Percentiles rank a stretch among this genome's conserved stretches.
Evolutionary conservation across 306 rosid genomes (phyloP).

Genomic region (Prunus salicina): DNA sequence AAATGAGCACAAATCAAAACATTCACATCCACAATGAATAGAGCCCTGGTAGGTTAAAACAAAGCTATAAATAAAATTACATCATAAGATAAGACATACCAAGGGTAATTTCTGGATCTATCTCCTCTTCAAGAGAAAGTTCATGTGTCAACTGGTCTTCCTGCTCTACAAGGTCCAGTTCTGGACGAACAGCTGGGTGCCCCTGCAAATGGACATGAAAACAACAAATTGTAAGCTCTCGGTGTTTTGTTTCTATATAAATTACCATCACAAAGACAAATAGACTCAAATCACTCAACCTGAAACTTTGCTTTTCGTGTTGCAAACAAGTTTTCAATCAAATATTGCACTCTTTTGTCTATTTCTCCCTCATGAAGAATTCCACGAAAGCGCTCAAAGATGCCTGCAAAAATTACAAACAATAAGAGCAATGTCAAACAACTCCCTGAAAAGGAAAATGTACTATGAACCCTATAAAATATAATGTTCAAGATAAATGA

Average conservation of each 20-base stretch:
- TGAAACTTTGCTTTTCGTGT: conserved; percentile 89
- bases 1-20: not conserved
- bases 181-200: conserved; percentile 63
- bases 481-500: not conserved
- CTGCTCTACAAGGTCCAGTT: conserved; percentile 56
- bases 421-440: not conserved
- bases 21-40: conserved; percentile 3
- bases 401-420: conserved; percentile 46
- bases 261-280: conserved; percentile 1
- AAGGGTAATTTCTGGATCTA: conserved; percentile 45
- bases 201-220: conserved; percentile 36
- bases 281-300: conserved; percentile 32
- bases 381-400: conserved; percentile 95
- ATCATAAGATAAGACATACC: conserved; percentile 33
- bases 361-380: conserved; percentile 98
- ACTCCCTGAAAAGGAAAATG: not conserved
- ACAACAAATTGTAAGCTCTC: conserved; percentile 1
- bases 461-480: not conserved
- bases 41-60: not conserved
- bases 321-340: conserved; percentile 89
- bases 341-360: conserved; percentile 83
- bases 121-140: conserved; percentile 49
- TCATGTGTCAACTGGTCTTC: conserved; percentile 65
- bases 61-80: not conserved
- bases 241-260: not conserved